These are phyloP conservation scores for Colletotrichum tabaci DNA, from an alignment of 2,329 filamentous ascomycete genomes.

Conservation along the genomic window DNA sequence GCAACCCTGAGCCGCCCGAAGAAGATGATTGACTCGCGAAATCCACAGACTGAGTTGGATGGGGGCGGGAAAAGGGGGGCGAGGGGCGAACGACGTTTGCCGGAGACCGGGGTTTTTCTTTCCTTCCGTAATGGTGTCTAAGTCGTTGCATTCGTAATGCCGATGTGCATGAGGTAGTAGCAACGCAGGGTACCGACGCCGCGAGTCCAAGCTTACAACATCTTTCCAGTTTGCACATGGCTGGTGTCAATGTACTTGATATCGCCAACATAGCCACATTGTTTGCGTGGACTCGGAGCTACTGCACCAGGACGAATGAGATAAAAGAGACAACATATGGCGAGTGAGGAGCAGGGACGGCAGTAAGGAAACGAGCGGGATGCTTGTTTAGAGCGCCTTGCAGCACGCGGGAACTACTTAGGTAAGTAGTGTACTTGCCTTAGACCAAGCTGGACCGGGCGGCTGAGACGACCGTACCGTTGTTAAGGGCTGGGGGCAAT, in stretches of 20 bases:
- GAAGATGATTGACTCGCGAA: neutral
- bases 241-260: constrained; percentile 4
- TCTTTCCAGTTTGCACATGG: constrained; percentile 15
- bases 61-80: neutral
- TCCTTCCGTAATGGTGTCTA: neutral
- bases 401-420: neutral
- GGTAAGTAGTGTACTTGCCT: neutral
- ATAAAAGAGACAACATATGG: constrained; percentile 26
- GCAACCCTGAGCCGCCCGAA: constrained; percentile 1
- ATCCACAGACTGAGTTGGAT: neutral
- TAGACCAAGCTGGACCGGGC: neutral
- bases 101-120: neutral
- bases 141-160: neutral
- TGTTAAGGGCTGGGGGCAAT: neutral
- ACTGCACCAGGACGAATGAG: constrained; percentile 1
- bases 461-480: constrained; percentile 7
- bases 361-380: constrained; percentile 16
- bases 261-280: no score
- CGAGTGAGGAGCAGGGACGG: constrained; percentile 15
- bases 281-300: neutral
- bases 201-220: neutral
- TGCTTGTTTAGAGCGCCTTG: constrained; percentile 4
- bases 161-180: neutral
- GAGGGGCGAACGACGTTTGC: neutral
- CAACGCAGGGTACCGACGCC: constrained; percentile 22